Base-by-base conservation (phyloP, 2,329 filamentous ascomycete genomes). In the Rhinocladiella similis region DNA sequence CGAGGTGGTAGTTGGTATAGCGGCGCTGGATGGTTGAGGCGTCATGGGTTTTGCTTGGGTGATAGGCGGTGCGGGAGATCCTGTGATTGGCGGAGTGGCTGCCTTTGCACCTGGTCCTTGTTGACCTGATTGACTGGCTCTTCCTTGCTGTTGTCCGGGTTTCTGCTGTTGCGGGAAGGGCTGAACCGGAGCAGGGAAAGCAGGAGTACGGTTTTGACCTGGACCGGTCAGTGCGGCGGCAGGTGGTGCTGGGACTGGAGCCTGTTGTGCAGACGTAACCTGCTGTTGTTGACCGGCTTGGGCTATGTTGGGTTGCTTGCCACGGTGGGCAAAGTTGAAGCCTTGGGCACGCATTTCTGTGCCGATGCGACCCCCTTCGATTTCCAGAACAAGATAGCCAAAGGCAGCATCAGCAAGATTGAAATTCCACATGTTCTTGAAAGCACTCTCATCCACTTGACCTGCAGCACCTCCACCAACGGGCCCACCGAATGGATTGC, bases 371-470 rank as follows among this genome's bases (percentile, higher is more conserved):
- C 94, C 94, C 69, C 91, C 90, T 70, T 99, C 94, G 58, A 99
- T 88, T 72, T 99, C 94, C 56, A 99, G 77, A 14, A 97, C 91
- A 50, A 99, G 81, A 81, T 91, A 99, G 59, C 94, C 94, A 72
- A 97, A 99, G 18, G 94, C 93, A 53, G 94, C 94, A 77, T 99
- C 94, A 27, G 94, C 94, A 64, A 99, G 56, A n/a, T 64, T 65
- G 77, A 99, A 99, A 75, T 99, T 99, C 94, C 94, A 99, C 94
- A 97, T 97, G 73, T 99, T 99, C 80, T 99, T 99, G 83, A 99
- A 99, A 1, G 94, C 94, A 68, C 92, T 97, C 79, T 99, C 94
- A 62, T 99, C 94, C 16, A 99, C 91, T 69, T 96, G 90, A 29
- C 94, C 94, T 49, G 90, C 87, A 49, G 85, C 78, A 65, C 77